Evolutionary conservation across 805 yeast species (phyloP).

Genomic region (Saccharomycopsis capsularis): DNA sequence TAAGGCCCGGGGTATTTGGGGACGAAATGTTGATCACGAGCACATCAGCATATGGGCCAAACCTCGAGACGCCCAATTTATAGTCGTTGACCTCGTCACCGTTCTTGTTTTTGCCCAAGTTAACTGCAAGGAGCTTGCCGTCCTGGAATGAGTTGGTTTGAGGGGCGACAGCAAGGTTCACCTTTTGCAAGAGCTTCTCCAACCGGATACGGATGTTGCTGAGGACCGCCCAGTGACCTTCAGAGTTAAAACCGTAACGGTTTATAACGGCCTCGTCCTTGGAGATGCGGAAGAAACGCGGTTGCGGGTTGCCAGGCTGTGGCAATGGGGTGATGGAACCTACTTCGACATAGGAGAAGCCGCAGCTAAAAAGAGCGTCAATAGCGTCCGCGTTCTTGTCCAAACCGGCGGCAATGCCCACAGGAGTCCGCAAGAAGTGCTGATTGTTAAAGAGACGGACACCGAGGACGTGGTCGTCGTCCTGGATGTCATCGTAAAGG

Average conservation of each 20-base stretch:
- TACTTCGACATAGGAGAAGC: constrained; percentile 86
- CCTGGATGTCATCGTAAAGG: constrained; percentile 46
- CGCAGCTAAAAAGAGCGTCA: constrained; percentile 68
- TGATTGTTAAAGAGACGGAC: constrained; percentile 55
- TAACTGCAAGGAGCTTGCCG: constrained; percentile 67
- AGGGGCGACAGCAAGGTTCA: constrained; percentile 26
- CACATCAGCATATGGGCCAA: constrained; percentile 83
- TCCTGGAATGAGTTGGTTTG: constrained; percentile 47
- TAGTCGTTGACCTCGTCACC: constrained; percentile 90
- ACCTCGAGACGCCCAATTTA: constrained; percentile 70
- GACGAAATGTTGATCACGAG: constrained; percentile 87
- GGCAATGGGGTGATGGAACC: constrained; percentile 91
- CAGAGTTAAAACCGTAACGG: constrained; percentile 90
- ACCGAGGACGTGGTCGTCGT: constrained; percentile 36
- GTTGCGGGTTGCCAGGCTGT: constrained; percentile 92
- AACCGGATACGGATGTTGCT: constrained; percentile 63
- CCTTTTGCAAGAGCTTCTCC: constrained; percentile 30
- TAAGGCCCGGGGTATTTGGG: constrained; percentile 93
- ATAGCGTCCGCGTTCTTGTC: constrained; percentile 92
- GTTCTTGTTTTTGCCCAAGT: constrained; percentile 85
- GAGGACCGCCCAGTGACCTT: constrained; percentile 73
- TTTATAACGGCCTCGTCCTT: constrained; percentile 87
- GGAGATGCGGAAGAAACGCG: constrained; percentile 81
- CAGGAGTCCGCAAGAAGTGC: constrained; percentile 57
- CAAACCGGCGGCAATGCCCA: constrained; percentile 93